phyloP scores from a whole-genome alignment of 73 alveolate species.

The Stentor roeselii region DNA sequence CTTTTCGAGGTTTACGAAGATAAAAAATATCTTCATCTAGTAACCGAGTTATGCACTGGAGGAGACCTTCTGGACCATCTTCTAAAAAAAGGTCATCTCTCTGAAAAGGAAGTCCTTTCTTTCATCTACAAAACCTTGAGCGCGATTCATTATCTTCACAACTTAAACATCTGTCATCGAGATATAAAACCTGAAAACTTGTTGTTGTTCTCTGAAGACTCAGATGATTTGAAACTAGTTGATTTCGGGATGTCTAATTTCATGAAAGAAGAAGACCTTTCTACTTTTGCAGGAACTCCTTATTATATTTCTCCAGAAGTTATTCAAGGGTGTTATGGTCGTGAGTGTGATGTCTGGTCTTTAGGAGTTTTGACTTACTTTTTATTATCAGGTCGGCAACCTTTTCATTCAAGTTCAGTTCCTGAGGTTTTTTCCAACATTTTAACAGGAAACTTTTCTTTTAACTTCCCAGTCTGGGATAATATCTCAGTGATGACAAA shows the following conservation, averaged over 20 bases:
- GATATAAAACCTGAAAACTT: constrained; percentile 40
- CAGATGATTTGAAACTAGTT: constrained; percentile 16
- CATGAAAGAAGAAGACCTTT: constrained; percentile 23
- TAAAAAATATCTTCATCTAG: neutral
- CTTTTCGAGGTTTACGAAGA: constrained; percentile 9
- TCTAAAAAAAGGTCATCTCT: neutral
- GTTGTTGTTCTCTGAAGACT: constrained; percentile 11
- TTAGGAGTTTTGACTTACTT: constrained; percentile 43
- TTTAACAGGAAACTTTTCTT: neutral
- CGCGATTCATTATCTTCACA: constrained; percentile 43
- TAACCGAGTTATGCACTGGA: constrained; percentile 20
- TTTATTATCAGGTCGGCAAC: constrained; percentile 42
- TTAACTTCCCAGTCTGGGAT: constrained; percentile 47
- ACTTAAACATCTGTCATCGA: constrained; percentile 44
- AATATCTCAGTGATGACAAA: constrained; percentile 42
- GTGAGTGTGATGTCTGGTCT: constrained; percentile 41
- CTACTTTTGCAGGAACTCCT: constrained; percentile 33
- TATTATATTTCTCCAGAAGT: constrained; percentile 28
- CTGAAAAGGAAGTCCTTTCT: neutral
- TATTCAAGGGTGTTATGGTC: constrained; percentile 32
- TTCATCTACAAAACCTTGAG: neutral
- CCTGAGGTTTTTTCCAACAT: constrained; percentile 10
- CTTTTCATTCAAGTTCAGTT: constrained; percentile 36
- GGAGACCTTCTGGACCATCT: constrained; percentile 13
- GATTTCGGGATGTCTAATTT: constrained; percentile 21